Evolutionary conservation across 148 eudicot species (phyloP).

Genomic region (Camellia granthamiana): DNA sequence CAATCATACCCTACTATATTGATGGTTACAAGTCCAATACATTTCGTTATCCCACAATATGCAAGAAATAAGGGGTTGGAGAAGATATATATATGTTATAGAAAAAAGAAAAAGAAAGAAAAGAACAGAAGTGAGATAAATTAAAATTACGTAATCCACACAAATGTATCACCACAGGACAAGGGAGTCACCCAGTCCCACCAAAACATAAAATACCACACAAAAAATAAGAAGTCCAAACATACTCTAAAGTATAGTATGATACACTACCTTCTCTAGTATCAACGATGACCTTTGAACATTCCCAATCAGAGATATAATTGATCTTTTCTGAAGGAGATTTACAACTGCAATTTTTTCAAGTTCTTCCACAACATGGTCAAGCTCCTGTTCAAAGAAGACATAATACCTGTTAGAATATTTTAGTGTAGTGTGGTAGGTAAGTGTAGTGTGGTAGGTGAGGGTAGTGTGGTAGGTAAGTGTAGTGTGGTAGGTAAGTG

Average conservation of each 20-base stretch:
- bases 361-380: constrained; percentile 81
- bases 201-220: not conserved
- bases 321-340: constrained; percentile 74
- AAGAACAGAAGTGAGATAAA: not conserved
- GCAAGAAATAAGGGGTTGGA: too few relatives aligned
- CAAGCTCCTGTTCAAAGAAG: constrained; percentile 62
- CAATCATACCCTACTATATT: too few relatives aligned
- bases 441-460: too few relatives aligned
- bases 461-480: too few relatives aligned
- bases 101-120: too few relatives aligned
- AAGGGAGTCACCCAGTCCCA: not conserved
- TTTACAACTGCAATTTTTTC: constrained; percentile 88
- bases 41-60: too few relatives aligned
- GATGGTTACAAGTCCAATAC: too few relatives aligned
- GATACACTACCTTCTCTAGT: constrained; percentile 64
- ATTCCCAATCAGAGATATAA: constrained; percentile 91
- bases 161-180: not conserved
- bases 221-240: not conserved
- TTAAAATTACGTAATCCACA: not conserved
- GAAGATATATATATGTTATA: too few relatives aligned
- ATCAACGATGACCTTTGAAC: constrained; percentile 88
- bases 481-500: too few relatives aligned
- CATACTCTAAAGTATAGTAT: not conserved
- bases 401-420: too few relatives aligned
- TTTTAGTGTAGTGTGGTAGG: too few relatives aligned